Evolutionary conservation across 805 yeast genomes (phyloP), one percentile per base, ranked within the genome.

Genomic region (Dipodascopsis uninucleata): DNA sequence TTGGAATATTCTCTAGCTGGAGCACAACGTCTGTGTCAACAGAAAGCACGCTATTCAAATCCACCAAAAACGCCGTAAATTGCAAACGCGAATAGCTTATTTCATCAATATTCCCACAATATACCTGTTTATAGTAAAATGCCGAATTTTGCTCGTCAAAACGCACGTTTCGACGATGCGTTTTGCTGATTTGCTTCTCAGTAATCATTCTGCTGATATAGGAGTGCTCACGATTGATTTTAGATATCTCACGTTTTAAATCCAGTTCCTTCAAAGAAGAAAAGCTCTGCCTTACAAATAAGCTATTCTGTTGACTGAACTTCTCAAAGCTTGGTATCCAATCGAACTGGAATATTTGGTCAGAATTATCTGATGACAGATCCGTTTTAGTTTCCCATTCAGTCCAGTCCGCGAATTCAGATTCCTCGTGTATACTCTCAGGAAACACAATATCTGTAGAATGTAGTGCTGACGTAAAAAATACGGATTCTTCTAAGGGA

Each of bases 21-120:
- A 34, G 12, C 14, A 18, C 38, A 20, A 34, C 28, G 25, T 34
- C 38, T 16, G 38, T 34, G 12, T 34, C 38, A 12, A 34, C 38
- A 34, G 28, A 23, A 26, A 34, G 21, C 3, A 34, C 32, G 12
- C 38, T 34, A 12, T 34, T 28, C 12, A 34, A 22, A 7, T 17
- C 34, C 5, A 34, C 38, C 10, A 34, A 18, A 34, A 34, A 34
- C 3, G 38, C 38, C 4, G 32, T 20, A 10, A 34, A 34, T 20
- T 4, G 8, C 16, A 34, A 20, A 18, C 38, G 22, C 5, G 38
- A 12, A 20, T 34, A 17, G 16, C 7, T 23, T 9, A 34, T 34
- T 7, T 34, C 38, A 12, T 34, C 38, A 20, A 34, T 26, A n/a
- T 34, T 17, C 28, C 38, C 38, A 10, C 38, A 18, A 8, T 20